Evolutionary conservation across 2,329 filamentous ascomycete species (phyloP).

Genomic region (Ophiostoma piceae): DNA sequence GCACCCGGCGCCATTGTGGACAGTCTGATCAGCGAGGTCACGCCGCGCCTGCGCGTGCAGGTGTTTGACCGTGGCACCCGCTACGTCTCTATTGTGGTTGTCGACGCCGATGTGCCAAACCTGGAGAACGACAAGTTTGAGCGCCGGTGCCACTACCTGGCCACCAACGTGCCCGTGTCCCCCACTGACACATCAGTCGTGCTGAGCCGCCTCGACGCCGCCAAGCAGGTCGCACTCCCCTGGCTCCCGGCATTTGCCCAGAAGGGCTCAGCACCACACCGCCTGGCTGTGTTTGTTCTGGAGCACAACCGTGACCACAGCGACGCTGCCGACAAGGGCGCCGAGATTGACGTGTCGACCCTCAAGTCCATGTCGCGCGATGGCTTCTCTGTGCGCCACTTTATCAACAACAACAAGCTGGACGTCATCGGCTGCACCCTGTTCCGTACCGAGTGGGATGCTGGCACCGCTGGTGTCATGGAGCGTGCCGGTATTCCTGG

Average conservation of each 20-base stretch:
- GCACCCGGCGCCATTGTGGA: slow-evolving; percentile 74
- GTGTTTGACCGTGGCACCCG: slow-evolving; percentile 77
- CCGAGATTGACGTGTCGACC: slow-evolving; percentile 45
- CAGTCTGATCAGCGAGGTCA: slow-evolving; percentile 64
- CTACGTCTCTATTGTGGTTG: slow-evolving; percentile 74
- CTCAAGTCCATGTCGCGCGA: slow-evolving; percentile 51
- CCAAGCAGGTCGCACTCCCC: slow-evolving; percentile 64
- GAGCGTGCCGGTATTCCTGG: slow-evolving; percentile 67
- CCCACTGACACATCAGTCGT: slow-evolving; percentile 56
- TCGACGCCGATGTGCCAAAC: slow-evolving; percentile 88
- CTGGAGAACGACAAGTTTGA: slow-evolving; percentile 68
- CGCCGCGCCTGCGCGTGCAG: slow-evolving; percentile 75
- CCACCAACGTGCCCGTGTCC: slow-evolving; percentile 55
- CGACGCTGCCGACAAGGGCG: neutral
- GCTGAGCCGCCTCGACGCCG: slow-evolving; percentile 54
- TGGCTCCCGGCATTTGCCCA: slow-evolving; percentile 85
- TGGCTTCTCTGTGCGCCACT: slow-evolving; percentile 68
- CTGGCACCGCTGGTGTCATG: slow-evolving; percentile 84
- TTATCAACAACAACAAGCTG: slow-evolving; percentile 64
- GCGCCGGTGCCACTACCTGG: slow-evolving; percentile 82
- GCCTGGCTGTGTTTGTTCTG: slow-evolving; percentile 75
- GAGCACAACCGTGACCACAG: slow-evolving; percentile 59
- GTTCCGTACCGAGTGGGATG: slow-evolving; percentile 88
- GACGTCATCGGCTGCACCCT: slow-evolving; percentile 75
- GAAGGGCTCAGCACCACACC: slow-evolving; percentile 87